Base-by-base conservation (phyloP, 352 stramenopile genomes). In the Aphanomyces cochlioides region DNA sequence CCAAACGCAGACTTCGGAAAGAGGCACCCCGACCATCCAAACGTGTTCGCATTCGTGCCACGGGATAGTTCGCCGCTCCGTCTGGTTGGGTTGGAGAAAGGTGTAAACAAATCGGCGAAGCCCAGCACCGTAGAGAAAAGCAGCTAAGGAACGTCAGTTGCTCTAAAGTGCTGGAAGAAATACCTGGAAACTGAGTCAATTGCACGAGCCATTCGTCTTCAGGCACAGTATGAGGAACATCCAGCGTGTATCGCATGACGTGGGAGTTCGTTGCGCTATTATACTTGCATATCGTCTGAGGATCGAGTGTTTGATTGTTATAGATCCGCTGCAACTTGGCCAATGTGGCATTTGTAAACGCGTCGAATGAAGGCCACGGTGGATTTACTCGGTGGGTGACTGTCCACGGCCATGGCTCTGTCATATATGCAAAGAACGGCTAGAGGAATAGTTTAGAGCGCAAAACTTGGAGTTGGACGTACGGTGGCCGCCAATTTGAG, bases 401-500 rank as follows among this genome's bases (percentile, higher is more conserved):
- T 21, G 7, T 21, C 50, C 50, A 3, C 50, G 50, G 50, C 19
- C 19, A 58, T 8, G 17, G 17, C 21, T 58, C 50, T 0, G 50
- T 58, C 7, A 58, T 36, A 28, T 58, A 58, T 19, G 50, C 50
- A 19, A 19, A 19, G 15, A 58, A 19, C 50, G 50, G 50, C 50
- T 58, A 58, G 2, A 58, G 13, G 7, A 50, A 50, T 1, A 17
- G 36, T 37, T 12, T 19, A 12, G 17, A 19, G 7, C 1, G 8
- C 17, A 37, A 17, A 10, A 58, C 21, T 7, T 13, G 17, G 15
- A 36, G 17, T 17, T 37, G 17, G 3, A 58, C 50, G 17, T 8
- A 58, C 50, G 7, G 17, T 58, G 17, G 21, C 15, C 17, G 36
- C 50, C 1, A 58, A 36, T 8, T 58, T 58, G 50, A 58, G 7